Percentiles rank a stretch among this genome's conserved stretches.
Evolutionary conservation across 495 filamentous ascomycete genomes (phyloP).

Genomic region (Hyaloscypha variabilis): DNA sequence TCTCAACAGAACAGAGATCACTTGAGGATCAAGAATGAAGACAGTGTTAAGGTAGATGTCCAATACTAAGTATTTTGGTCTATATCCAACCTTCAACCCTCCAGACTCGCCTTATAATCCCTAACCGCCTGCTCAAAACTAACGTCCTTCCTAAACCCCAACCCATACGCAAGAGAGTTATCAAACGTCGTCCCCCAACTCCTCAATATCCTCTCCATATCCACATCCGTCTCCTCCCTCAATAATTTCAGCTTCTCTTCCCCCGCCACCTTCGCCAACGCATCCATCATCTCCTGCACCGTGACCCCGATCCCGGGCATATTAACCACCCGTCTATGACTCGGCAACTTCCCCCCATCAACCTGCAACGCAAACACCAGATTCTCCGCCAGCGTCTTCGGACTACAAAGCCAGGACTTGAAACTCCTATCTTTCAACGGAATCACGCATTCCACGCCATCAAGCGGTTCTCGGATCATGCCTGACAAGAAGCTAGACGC

Average conservation of each 20-base stretch:
- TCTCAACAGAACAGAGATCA: background rate
- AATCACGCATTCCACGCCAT: constrained; percentile 65
- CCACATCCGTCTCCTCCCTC: constrained; percentile 66
- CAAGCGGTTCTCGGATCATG: constrained; percentile 68
- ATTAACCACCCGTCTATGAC: constrained; percentile 65
- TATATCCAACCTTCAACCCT: constrained; percentile 16
- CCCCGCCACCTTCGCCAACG: constrained; percentile 69
- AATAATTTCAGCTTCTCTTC: constrained; percentile 66
- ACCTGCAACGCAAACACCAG: constrained; percentile 63
- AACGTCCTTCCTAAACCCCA: constrained; percentile 66
- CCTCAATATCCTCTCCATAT: constrained; percentile 70
- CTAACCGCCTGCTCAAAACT: constrained; percentile 58
- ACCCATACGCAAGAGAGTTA: constrained; percentile 52
- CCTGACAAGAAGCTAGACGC: constrained; percentile 75
- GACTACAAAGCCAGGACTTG: constrained; percentile 69
- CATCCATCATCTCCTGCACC: constrained; percentile 75
- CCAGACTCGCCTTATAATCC: constrained; percentile 48
- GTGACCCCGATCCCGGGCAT: constrained; percentile 73
- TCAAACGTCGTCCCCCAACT: constrained; percentile 75
- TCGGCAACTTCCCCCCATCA: constrained; percentile 52
- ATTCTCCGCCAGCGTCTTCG: constrained; percentile 70
- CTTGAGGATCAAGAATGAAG: background rate
- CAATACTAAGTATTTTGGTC: background rate
- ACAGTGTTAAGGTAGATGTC: background rate
- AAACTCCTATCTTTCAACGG: constrained; percentile 61